These are phyloP conservation scores for Mytilinidion resinicola DNA, from an alignment of 495 filamentous ascomycete genomes.

Conservation along the genomic window DNA sequence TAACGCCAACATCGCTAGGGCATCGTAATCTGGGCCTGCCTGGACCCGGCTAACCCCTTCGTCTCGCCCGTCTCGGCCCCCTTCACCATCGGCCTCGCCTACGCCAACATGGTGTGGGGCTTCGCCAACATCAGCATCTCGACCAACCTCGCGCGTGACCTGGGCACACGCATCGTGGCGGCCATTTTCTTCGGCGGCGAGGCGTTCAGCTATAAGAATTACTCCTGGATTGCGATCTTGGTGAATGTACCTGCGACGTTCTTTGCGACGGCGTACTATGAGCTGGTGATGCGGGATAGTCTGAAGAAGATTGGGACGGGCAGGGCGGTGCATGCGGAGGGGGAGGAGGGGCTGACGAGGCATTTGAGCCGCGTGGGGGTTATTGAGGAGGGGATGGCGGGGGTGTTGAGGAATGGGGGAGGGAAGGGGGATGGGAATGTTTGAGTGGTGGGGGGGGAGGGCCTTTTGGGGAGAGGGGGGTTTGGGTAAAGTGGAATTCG, in stretches of 20 bases:
- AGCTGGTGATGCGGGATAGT: constrained; percentile 47
- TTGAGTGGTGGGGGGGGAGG: not conserved
- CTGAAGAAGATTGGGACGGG: constrained; percentile 44
- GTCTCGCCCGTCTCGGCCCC: constrained; percentile 41
- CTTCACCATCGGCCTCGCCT: constrained; percentile 47
- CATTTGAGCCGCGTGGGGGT: constrained; percentile 37
- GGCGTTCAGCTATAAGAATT: constrained; percentile 41
- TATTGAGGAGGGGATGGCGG: not conserved
- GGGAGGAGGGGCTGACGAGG: constrained; percentile 44
- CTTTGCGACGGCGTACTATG: constrained; percentile 47
- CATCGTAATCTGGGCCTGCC: constrained; percentile 48
- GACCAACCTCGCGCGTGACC: constrained; percentile 48
- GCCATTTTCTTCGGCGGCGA: constrained; percentile 50
- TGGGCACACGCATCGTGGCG: constrained; percentile 49
- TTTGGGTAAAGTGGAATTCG: not conserved
- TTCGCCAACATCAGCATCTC: constrained; percentile 45
- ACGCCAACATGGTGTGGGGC: constrained; percentile 45
- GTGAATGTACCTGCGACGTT: constrained; percentile 50
- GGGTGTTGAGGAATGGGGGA: not conserved
- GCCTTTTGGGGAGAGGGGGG: not conserved
- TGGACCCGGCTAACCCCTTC: constrained; percentile 52
- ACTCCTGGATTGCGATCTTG: constrained; percentile 45
- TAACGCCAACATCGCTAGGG: constrained; percentile 22
- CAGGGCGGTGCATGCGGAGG: constrained; percentile 43
- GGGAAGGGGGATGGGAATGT: not conserved